Base-by-base conservation (phyloP, 306 rosid species). In the Rubus idaeus region DNA sequence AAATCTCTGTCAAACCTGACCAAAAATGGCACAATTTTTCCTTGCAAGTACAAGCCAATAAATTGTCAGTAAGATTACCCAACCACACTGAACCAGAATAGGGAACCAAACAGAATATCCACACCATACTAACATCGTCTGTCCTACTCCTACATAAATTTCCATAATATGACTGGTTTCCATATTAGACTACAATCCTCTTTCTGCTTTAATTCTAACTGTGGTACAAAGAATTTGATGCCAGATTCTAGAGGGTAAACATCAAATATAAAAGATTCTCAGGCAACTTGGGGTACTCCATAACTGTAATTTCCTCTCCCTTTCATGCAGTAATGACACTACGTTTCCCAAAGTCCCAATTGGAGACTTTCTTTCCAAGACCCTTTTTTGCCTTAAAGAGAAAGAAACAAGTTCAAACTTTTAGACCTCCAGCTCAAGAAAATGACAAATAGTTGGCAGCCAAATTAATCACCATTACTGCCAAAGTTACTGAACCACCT, bases 181-280 rank as follows among this genome's bases (percentile, higher is more conserved):
- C 9, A 42, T 10, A 1, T 35, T 17, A 56, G 64, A 45, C 63
- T n/a, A 39, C 40, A 73, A 26, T 18, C 20, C 8, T 20, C 60
- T 73, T 52, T 64, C 78, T 86, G 69, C 78, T 77, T 80, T 74
- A 57, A 37, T 82, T 56, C 69, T 50, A 82, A 30, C 23, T 47
- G 23, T 46, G 74, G 75, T 70, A 62, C 42, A 56, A 78, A 80
- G 89, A 80, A 82, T 88, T 78, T 70, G 84, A 88, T 87, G 84
- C 87, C 89, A 72, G 77, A 82, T 78, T 86, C 89, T 80, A 12
- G 14, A 71, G 41, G 74, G 62, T 65, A 81, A 78, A 30, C 79
- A 82, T 73, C 81, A 66, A 10, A 14, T 75, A 67, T 11, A 74
- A 30, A 81, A 77, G 77, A 86, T 83, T 84, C 90, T 77, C 84